Base-by-base conservation (phyloP, 768 basidiomycete genomes). In the Boletus vermiculosoides region DNA sequence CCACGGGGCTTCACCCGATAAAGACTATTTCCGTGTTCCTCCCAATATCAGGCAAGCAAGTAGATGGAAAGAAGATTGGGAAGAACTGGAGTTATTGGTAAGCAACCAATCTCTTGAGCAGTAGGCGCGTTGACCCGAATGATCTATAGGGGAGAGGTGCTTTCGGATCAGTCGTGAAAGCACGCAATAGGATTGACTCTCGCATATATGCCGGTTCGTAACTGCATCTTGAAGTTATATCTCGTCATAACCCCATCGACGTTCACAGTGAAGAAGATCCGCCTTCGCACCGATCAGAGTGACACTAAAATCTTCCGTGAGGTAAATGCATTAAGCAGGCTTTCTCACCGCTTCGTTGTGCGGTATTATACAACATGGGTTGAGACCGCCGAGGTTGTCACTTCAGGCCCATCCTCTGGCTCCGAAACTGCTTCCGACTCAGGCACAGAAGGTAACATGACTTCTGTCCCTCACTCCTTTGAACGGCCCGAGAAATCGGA, bases 131-230 rank as follows among this genome's bases (percentile, higher is more conserved):
- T 52, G 20, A 41, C 9, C 9, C 39, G 52, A 12, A 45, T 28
- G 8, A 42, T 30, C 12, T 36, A 2, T 59, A 93, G 90, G 94
- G 94, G 0, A 88, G 88, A 67, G 94, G 94, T 0, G 92, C 83
- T 0, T 96, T 93, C 70, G 94, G 94, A 0, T 90, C 92, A n/a
- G 94, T 97, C 0, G 93, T 97, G 31, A 97, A 97, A 69, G 94
- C 94, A 3, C 80, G 87, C 45, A 94, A 96, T 66, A 90, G 85
- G 76, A 85, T 95, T 22, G 94, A 97, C 67, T 82, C 78, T 12
- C 80, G 90, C 23, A 90, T 92, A 54, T 94, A 94, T 67, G 92
- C 90, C 13, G 87, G 87, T 86, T 52, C 11, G 79, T 75, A 22
- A 34, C 16, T 22, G 2, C 16, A 5, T 40, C 16, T 37, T 8